Evolutionary conservation across 1,284 basidiomycete genomes (phyloP), one percentile per base, ranked within the genome.

Genomic region (Ustilago esculenta): DNA sequence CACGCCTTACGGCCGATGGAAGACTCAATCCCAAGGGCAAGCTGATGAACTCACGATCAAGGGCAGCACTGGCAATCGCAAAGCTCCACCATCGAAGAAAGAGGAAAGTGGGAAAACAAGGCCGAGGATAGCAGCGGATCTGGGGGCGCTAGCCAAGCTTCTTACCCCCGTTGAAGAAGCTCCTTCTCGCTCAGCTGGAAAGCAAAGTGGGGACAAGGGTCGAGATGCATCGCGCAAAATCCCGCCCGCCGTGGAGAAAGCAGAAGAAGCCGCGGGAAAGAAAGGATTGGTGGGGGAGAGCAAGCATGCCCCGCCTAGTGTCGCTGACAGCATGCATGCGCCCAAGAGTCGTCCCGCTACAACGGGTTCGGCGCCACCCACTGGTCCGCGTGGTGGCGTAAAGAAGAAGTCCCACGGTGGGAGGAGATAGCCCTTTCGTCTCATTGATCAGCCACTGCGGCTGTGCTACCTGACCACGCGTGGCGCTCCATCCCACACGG

Each of bases 1-100:
- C 24, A 70, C 60, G 7, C 67, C 67, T 2, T 71, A 71, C 18
- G 67, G 67, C 9, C 43, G 67, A 1, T 71, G 67, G 67, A 65
- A 61, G 4, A 51, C n/a, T n/a, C n/a, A 43, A 25, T 24, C 34
- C 11, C 33, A 18, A n/a, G 10, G 15, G 9, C n/a, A 44, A 21
- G 18, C 18, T 1, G 32, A 47, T 18, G 44, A 36, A 32, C 7
- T 46, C 12, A 23, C 33, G 10, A 44, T 48, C 32, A 61, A 54
- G 25, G 47, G 58, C 10, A 41, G 32, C 23, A 48, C 34, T 3
- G n/a, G 27, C 27, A 29, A 6, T 29, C 47, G 46, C 35, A 48
- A 48, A 35, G 30, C 48, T 20, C 30, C 30, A 6, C 7, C 27
- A 29, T 29, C 27, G 33, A 29, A 24, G 10, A 1, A 18, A 40